Evolutionary conservation across 2,329 filamentous ascomycete species (phyloP), one percentile per base, ranked within the genome.

Genomic region (Fusarium neocosmosporiellum): DNA sequence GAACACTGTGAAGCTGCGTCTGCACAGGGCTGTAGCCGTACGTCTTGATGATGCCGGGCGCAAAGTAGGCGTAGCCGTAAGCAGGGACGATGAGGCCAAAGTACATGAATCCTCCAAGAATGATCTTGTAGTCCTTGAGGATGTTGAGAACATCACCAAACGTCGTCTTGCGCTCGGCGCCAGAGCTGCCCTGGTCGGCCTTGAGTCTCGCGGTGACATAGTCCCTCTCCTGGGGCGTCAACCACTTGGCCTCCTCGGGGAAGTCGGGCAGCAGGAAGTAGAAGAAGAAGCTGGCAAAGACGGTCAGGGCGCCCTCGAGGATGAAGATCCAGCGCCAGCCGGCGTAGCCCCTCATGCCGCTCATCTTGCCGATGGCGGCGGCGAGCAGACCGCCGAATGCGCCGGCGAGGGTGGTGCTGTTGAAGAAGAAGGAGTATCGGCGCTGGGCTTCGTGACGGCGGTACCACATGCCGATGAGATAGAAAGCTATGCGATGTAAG

Each of bases 341-440:
- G 1, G 81, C 76, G 77, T 95, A 96, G 24, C 89, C 90, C 10
- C 85, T 82, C 13, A 93, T 72, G 4, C 89, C 88, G 72, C 94
- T 89, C 93, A 98, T 95, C 78, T 96, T 94, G n/a, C 94, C 94
- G 71, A 98, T 97, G 0, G 92, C 95, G 2, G 91, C 92, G 1
- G 95, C 95, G 6, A 98, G 87, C 1, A 98, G 87, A 3, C 95
- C 95, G 48, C 94, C 95, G 77, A 98, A 98, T 0, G 94, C 93
- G 34, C 93, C 93, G 1, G 93, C 93, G 5, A 96, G 85, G 0
- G 92, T 93, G 1, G 93, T 95, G 31, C 88, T 94, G 78, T 89
- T 91, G 86, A 98, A 98, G 87, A 98, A 98, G 86, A 98, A 95
- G 18, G 92, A 93, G 83, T 95, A 98, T 33, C 96, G 91, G 78